Evolutionary conservation across 2,329 filamentous ascomycete species (phyloP), one percentile per base, ranked within the genome.

Genomic region (Fusarium lyarnte): DNA sequence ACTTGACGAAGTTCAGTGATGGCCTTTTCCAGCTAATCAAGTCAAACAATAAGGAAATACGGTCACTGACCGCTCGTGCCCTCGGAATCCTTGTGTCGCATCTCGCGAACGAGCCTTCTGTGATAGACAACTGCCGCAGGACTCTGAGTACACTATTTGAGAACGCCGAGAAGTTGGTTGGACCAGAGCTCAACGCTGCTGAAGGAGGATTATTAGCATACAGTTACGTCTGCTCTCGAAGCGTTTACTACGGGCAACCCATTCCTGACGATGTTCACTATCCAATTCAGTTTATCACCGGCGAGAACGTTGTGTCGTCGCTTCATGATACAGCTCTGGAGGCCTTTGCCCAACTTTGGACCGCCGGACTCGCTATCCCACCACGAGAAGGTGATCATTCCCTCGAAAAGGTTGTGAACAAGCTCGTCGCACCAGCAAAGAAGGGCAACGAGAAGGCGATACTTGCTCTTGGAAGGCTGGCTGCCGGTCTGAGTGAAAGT

Each of bases 381-480:
- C 68, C 72, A 33, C 63, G 36, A 35, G 75, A 81, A 4, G 80
- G 79, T 3, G 68, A 75, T 10, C 73, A 78, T 8, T 73, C 79
- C 33, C 75, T 82, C 8, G 80, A 79, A 33, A 80, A 85, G 3
- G 83, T 94, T 19, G 85, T 91, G 29, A 86, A 91, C 23, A 88
- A 89, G 11, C 84, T 98, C 1, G 85, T 89, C 10, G 84, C 87
- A 2, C 89, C 92, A 66, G 92, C 93, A 14, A 96, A 94, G 78
- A 90, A 92, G 63, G 93, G 94, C 13, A 93, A 93, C 63, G 95
- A 97, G 77, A 91, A 88, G 63, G 93, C 95, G 1, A 95, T 98
- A 54, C 82, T 89, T n/a, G 90, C 93, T 6, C 85, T 98, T 9
- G 96, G 96, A 0, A 88, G 93, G 52, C 83, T 98, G 6, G 90